phyloP scores from a whole-genome alignment of 768 basidiomycete species.

The Amanita inopinata region DNA sequence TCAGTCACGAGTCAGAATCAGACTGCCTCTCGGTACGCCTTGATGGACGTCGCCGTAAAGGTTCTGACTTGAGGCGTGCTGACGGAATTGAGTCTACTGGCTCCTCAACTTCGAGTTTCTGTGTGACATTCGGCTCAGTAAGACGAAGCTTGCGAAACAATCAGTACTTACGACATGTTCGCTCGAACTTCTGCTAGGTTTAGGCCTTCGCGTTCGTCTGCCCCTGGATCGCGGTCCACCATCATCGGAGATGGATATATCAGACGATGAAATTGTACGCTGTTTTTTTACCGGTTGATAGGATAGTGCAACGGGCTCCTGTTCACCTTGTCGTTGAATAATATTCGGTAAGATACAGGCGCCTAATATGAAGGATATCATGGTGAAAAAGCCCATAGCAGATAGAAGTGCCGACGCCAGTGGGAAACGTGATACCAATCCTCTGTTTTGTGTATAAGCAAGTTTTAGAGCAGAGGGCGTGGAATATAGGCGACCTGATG shows the following conservation, averaged over 20 bases:
- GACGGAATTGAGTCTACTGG: slow-evolving; percentile 22
- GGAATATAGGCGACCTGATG: slow-evolving; percentile 38
- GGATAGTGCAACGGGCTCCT: not conserved
- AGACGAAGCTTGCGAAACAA: not conserved
- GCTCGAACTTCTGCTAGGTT: slow-evolving; percentile 16
- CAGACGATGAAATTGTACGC: not conserved
- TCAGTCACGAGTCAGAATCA: slow-evolving; percentile 7
- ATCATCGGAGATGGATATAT: slow-evolving; percentile 13
- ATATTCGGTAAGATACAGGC: slow-evolving; percentile 7
- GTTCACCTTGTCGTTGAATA: not conserved
- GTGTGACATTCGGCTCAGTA: slow-evolving; percentile 8
- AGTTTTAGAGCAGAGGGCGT: no score
- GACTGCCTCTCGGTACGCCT: slow-evolving; percentile 18
- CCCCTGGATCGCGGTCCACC: slow-evolving; percentile 11
- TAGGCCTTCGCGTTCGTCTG: slow-evolving; percentile 17
- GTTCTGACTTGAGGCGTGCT: slow-evolving; percentile 17
- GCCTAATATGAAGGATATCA: slow-evolving; percentile 5
- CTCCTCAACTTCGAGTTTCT: slow-evolving; percentile 22
- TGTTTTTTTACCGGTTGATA: not conserved
- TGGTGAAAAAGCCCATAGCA: not conserved
- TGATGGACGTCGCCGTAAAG: slow-evolving; percentile 38
- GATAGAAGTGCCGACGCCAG: slow-evolving; percentile 7
- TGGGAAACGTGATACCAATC: slow-evolving; percentile 9
- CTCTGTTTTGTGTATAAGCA: no score
- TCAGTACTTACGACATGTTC: slow-evolving; percentile 16